Conservation (phyloP, 208 protist species). For the Wallacemonas sp. region DNA sequence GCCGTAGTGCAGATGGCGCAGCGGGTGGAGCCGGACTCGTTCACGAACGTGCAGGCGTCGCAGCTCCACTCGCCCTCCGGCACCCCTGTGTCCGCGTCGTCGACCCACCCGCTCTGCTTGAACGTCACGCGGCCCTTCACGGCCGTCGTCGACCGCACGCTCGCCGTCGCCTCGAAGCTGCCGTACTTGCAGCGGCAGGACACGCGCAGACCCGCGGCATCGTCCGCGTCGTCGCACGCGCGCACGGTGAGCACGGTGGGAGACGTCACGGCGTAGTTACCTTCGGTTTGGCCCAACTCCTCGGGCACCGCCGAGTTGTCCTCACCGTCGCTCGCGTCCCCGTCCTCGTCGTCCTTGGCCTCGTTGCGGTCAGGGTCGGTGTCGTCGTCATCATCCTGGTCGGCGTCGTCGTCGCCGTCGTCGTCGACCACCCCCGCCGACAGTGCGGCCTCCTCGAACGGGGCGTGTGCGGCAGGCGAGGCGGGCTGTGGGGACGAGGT, state of each 20-base stretch:
- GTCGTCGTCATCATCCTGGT: slow-evolving; percentile 7
- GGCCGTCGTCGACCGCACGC: slow-evolving; percentile 30
- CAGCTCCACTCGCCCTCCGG: slow-evolving; percentile 68
- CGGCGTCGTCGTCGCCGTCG: too few species aligned
- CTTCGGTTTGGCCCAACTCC: background rate
- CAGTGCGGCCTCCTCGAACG: too few species aligned
- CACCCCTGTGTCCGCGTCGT: slow-evolving; percentile 20
- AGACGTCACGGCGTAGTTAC: slow-evolving; percentile 3
- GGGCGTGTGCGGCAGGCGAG: background rate
- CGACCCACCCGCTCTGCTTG: slow-evolving; percentile 28
- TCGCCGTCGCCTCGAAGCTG: slow-evolving; percentile 55
- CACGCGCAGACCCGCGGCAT: slow-evolving; percentile 32
- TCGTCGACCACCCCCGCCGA: too few species aligned
- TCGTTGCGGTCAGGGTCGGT: slow-evolving; percentile 1
- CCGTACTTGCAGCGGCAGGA: slow-evolving; percentile 52
- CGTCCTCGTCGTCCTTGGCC: slow-evolving; percentile 11
- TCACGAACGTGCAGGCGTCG: slow-evolving; percentile 80
- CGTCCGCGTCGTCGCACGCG: slow-evolving; percentile 18
- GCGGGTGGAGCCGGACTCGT: slow-evolving; percentile 61
- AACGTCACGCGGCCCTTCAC: slow-evolving; percentile 66
- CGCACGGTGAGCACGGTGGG: slow-evolving; percentile 8
- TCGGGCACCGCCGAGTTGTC: background rate
- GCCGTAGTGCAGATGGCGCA: slow-evolving; percentile 85
- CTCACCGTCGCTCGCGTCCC: slow-evolving; percentile 10
- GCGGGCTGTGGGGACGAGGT: slow-evolving; percentile 2